Evolutionary conservation across 805 yeast species (phyloP), one percentile per base, ranked within the genome.

Genomic region (Cyberlindnera mycetangii): DNA sequence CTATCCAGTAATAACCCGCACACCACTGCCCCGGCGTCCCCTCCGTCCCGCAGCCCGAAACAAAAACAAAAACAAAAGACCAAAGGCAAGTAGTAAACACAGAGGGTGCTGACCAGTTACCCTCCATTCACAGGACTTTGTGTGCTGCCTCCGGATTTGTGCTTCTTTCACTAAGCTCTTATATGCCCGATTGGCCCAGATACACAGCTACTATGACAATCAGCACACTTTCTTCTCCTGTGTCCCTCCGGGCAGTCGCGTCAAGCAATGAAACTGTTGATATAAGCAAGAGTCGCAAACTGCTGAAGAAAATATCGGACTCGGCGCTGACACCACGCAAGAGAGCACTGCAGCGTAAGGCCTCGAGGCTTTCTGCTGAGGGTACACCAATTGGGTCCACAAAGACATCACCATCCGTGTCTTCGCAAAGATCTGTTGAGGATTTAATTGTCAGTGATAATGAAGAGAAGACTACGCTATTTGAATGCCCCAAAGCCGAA

Each of bases 341-440:
- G 37, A 41, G 57, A 32, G 58, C 64, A 11, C 38, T 54, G 3
- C 55, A 58, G 1, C 38, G 52, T 5, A 56, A 53, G 17, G 31
- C 51, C 0, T 45, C 47, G 25, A 38, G 22, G n/a, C 16, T 37
- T 7, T 7, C 25, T 3, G 37, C 20, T 4, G 43, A 45, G 18
- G 4, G 12, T 12, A 34, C 37, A 5, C 41, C 44, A 5, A 12
- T 16, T 19, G 43, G 37, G 1, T 37, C 41, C 5, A 19, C 28
- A 3, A 40, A 25, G 3, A 32, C 48, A 9, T 37, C 48, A 4
- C 44, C 48, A 3, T 40, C 43, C 12, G 8, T 39, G 15, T 3
- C 27, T 15, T 31, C 39, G 4, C 41, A 31, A 31, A 22, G 27
- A 25, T 40, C 39, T 21, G n/a, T 12, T 25, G 43, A 30, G 27